These are phyloP conservation scores for Diaporthe ilicicola DNA, from an alignment of 2,329 filamentous ascomycete genomes.

Conservation along the genomic window DNA sequence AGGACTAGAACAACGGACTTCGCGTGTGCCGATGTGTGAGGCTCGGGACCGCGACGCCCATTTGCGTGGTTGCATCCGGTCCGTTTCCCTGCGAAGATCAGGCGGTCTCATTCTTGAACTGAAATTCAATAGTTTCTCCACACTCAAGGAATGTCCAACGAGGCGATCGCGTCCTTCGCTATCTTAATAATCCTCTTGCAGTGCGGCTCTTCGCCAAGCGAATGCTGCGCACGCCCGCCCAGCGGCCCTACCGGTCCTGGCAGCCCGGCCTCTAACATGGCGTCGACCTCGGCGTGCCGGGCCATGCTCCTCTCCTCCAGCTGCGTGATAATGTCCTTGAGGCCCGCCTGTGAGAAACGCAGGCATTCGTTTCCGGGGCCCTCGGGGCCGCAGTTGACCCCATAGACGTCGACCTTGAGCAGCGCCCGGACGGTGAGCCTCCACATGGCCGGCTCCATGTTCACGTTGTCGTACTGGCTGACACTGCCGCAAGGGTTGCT, in stretches of 20 bases:
- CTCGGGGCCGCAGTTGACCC: constrained; percentile 44
- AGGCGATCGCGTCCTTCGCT: constrained; percentile 62
- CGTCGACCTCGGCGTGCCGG: constrained; percentile 60
- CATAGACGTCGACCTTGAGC: constrained; percentile 66
- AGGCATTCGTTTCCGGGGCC: constrained; percentile 30
- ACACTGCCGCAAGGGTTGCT: constrained; percentile 39
- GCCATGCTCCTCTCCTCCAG: constrained; percentile 60
- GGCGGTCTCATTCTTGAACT: not conserved
- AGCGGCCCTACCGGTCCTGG: constrained; percentile 19
- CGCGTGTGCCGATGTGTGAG: not conserved
- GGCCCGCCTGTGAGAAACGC: constrained; percentile 52
- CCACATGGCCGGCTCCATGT: constrained; percentile 64
- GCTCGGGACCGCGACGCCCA: not conserved
- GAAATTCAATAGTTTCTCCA: not conserved
- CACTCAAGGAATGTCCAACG: constrained; percentile 60
- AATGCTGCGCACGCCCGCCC: constrained; percentile 17
- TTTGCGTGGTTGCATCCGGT: not conserved
- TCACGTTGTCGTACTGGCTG: constrained; percentile 41
- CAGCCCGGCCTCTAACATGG: constrained; percentile 50
- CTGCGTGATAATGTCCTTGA: constrained; percentile 62
- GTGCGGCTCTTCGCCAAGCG: constrained; percentile 48
- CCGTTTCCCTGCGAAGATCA: not conserved
- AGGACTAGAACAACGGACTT: too few species aligned
- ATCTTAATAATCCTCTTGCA: constrained; percentile 64
- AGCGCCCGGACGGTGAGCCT: constrained; percentile 61